phyloP scores from a whole-genome alignment of 345 rosid genomes.

The Microthlaspi erraticum region DNA sequence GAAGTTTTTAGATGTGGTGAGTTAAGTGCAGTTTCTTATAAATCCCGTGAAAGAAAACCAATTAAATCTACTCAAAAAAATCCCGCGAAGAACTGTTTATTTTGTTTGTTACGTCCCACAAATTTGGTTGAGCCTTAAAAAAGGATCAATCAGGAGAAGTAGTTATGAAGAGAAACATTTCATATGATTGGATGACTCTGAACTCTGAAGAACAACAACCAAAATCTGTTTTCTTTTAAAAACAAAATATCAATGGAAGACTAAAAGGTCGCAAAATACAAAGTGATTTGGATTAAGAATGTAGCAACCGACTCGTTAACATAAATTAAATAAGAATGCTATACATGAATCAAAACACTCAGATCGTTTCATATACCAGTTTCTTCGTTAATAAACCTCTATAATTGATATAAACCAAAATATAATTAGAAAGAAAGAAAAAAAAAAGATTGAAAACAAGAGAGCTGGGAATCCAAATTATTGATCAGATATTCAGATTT shows the following conservation, averaged over 20 bases:
- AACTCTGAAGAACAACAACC: no score
- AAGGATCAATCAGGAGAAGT: no score
- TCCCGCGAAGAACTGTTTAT: no score
- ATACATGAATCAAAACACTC: constrained; percentile 33
- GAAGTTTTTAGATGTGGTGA: no score
- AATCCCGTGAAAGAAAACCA: no score
- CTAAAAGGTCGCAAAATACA: neutral
- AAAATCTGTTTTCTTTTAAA: neutral
- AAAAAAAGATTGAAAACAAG: constrained; percentile 6
- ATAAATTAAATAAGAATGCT: constrained; percentile 4
- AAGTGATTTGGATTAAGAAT: neutral
- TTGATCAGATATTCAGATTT: constrained; percentile 31
- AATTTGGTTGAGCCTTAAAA: no score
- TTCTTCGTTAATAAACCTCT: constrained; percentile 13
- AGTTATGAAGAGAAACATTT: no score
- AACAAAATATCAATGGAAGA: constrained; percentile 3
- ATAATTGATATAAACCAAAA: constrained; percentile 10
- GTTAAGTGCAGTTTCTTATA: no score
- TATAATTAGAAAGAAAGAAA: neutral
- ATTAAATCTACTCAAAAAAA: no score
- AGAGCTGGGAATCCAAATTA: constrained; percentile 8
- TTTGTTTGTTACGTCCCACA: no score
- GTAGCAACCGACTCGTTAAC: constrained; percentile 12
- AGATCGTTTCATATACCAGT: constrained; percentile 20
- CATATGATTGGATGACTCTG: no score